Conservation (phyloP, 2,329 filamentous ascomycete genomes). For the Xylariaceae sp. region DNA sequence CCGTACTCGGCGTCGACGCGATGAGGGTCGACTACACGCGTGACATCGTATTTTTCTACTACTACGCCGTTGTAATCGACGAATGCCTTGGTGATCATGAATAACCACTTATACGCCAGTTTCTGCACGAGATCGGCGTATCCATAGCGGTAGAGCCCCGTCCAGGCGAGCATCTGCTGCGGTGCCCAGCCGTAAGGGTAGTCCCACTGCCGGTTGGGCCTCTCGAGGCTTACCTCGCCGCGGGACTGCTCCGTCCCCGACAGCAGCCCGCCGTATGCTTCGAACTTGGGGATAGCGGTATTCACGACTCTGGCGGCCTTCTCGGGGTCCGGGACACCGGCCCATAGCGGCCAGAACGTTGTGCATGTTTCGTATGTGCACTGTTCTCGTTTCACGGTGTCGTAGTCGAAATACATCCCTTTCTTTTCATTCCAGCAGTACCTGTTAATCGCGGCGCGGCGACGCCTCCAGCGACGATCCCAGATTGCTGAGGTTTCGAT, state of each 20-base stretch:
- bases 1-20: constrained; percentile 95
- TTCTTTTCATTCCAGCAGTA: constrained; percentile 88
- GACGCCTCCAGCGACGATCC: constrained; percentile 81
- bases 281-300: constrained; percentile 79
- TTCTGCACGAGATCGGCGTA: constrained; percentile 87
- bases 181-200: constrained; percentile 98
- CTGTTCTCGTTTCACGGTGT: constrained; percentile 76
- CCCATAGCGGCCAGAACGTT: constrained; percentile 97
- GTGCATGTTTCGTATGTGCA: constrained; percentile 86
- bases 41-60: constrained; percentile 98
- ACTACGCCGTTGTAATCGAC: constrained; percentile 98
- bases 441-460: constrained; percentile 84
- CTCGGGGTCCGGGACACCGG: constrained; percentile 76
- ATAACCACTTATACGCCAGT: constrained; percentile 92
- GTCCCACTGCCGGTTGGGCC: constrained; percentile 97
- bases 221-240: constrained; percentile 70
- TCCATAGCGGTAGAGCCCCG: constrained; percentile 83
- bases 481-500: constrained; percentile 80
- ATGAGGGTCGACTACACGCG: constrained; percentile 81
- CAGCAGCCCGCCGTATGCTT: constrained; percentile 80
- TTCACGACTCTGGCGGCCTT: constrained; percentile 82
- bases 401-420: constrained; percentile 98
- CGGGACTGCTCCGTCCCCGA: constrained; percentile 88
- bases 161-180: constrained; percentile 98
- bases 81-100: constrained; percentile 98